phyloP scores from a whole-genome alignment of 2,329 filamentous ascomycete species.

The Onygena corvina region DNA sequence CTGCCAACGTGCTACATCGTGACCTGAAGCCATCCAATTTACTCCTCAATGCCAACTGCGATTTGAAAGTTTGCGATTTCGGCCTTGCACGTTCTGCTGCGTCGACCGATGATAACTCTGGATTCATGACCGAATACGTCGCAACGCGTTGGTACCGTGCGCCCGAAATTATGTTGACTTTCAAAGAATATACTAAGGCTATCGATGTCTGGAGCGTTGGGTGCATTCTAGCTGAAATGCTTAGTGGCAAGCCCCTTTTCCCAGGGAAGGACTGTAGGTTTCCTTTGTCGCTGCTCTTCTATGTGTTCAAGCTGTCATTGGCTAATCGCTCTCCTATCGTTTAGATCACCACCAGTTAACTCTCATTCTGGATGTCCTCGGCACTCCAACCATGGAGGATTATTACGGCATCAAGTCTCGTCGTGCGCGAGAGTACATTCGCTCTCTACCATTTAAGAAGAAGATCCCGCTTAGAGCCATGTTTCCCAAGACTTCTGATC shows the following conservation, averaged over 20 bases:
- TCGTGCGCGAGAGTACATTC: slow-evolving; percentile 93
- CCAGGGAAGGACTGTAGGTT: slow-evolving; percentile 92
- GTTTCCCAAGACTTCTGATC: slow-evolving; percentile 98
- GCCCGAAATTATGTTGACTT: slow-evolving; percentile 98
- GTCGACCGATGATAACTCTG: slow-evolving; percentile 97
- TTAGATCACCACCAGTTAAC: slow-evolving; percentile 95
- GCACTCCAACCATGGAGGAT: slow-evolving; percentile 98
- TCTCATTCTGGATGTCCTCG: slow-evolving; percentile 89
- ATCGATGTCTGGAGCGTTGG: slow-evolving; percentile 99
- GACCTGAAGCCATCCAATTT: slow-evolving; percentile 97
- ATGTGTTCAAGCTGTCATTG: slow-evolving; percentile 11
- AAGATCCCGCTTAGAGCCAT: slow-evolving; percentile 95
- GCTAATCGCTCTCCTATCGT: slow-evolving; percentile 5
- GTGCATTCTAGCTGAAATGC: slow-evolving; percentile 96
- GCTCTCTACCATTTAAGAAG: slow-evolving; percentile 97
- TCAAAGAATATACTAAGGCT: slow-evolving; percentile 99
- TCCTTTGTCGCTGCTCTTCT: neutral
- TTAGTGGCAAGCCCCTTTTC: slow-evolving; percentile 95
- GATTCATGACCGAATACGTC: slow-evolving; percentile 99
- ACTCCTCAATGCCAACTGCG: slow-evolving; percentile 94
- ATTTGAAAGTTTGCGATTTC: slow-evolving; percentile 98
- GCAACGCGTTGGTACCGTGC: slow-evolving; percentile 98
- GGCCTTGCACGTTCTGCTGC: slow-evolving; percentile 89
- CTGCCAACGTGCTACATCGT: slow-evolving; percentile 91
- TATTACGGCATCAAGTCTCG: slow-evolving; percentile 99